These are phyloP conservation scores for Coleophoma eucalyptorum DNA, from an alignment of 2,329 filamentous ascomycete genomes.

Conservation along the genomic window DNA sequence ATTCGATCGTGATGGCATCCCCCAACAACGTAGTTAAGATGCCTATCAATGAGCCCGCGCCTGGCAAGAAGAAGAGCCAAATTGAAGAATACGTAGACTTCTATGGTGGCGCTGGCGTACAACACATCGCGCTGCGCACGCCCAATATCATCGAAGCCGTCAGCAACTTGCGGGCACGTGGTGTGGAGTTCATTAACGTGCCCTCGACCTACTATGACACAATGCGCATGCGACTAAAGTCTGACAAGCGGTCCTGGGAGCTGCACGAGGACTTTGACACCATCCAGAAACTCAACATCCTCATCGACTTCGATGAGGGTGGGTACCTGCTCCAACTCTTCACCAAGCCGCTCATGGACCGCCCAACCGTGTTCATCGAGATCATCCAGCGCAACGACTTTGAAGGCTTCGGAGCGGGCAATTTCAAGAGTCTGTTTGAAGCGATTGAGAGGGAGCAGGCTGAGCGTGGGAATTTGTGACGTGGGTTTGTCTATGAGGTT, in stretches of 20 bases:
- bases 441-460: constrained; percentile 93
- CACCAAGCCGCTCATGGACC: constrained; percentile 87
- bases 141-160: constrained; percentile 76
- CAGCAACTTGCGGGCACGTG: constrained; percentile 73
- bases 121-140: constrained; percentile 88
- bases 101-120: constrained; percentile 85
- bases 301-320: constrained; percentile 93
- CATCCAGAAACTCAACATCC: constrained; percentile 73
- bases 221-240: constrained; percentile 70
- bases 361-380: constrained; percentile 93
- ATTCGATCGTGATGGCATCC: constrained; percentile 85
- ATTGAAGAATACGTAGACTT: constrained; percentile 93
- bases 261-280: constrained; percentile 78
- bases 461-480: constrained; percentile 73
- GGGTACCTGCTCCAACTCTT: constrained; percentile 79
- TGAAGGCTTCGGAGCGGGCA: constrained; percentile 88
- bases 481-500: background rate
- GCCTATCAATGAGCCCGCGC: constrained; percentile 95
- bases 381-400: constrained; percentile 93
- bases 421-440: constrained; percentile 94
- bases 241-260: constrained; percentile 53
- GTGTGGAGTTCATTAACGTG: constrained; percentile 89
- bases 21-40: constrained; percentile 88
- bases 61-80: constrained; percentile 86
- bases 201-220: constrained; percentile 81